Evolutionary conservation across 495 filamentous ascomycete species (phyloP), one percentile per base, ranked within the genome.

Genomic region (Aspergillus biplanus): DNA sequence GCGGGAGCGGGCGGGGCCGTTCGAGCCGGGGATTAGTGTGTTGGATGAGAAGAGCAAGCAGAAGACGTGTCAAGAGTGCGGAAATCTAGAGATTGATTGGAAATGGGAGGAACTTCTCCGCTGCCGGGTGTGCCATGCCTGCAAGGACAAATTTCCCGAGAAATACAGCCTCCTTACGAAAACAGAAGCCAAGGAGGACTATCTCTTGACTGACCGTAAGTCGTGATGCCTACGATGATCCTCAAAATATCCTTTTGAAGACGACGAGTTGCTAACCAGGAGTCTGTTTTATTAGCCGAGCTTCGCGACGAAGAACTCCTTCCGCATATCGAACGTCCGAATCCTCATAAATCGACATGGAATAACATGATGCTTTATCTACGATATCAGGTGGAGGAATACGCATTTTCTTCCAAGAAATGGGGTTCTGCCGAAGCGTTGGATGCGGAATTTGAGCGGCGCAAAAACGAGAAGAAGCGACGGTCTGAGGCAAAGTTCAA

Each of bases 281-380:
- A 2, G 21, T 27, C 2, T 27, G 21, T 48, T 33, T 33, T 57
- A 62, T 27, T 50, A 92, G 90, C 92, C 48, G 93, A 97, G 70
- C 81, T 98, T 3, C 87, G 86, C 62, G 95, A 99, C 68, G 83
- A 85, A 58, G 91, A 93, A 50, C 78, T 99, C 9, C 81, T 99
- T 4, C 95, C 95, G 1, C 92, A 92, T 72, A 77, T 99, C 0
- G 90, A 91, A 63, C 87, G 86, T 32, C 95, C 96, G 6, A 99
- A 99, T 70, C 95, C 95, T 18, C 94, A 97, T 73, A 97, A 97
- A 71, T 86, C 88, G 0, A 92, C 93, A 37, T 99, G 92, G 92
- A 93, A 97, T 69, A 92, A 95, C 78, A 98, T 99, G 95, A 95
- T 95, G 90, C 86, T 99, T 0, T 99, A 90, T 71, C 80, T 99